Base-by-base conservation (phyloP, 257 asterid species). In the Prunella vulgaris region DNA sequence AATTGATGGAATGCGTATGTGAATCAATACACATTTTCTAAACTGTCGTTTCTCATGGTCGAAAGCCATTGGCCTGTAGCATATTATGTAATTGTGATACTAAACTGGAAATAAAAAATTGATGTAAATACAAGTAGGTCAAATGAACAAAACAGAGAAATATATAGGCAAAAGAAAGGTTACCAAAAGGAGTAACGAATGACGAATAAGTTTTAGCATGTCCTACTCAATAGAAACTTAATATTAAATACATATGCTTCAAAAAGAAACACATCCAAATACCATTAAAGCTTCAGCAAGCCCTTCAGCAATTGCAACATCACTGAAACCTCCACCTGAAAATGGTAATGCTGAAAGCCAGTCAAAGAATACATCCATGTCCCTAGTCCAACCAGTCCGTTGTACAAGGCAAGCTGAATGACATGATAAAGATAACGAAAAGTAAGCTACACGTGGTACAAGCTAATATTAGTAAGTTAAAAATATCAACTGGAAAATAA, bases 271-370 rank as follows among this genome's bases (percentile, higher is more conserved):
- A 49, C 40, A 74, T 69, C 32, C 66, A 71, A 83, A 38, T 57
- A 91, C 97, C 96, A 82, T 86, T 79, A 91, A 77, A 78, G 96
- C 96, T 78, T 87, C 97, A 56, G 93, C 84, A 71, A 94, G 97
- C 76, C 97, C 97, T 87, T 94, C 97, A 66, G 99, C 91, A 70
- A 89, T 82, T 27, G 96, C 96, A 81, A 87, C 99, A 75, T 89
- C 97, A 78, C 69, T 78, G 63, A 91, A 94, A 78, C 99, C 97
- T 65, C 99, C 99, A 68, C 99, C 99, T 24, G 79, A 74, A 76
- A 94, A 87, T 5, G 84, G 90, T 73, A 94, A 74, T 59, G 92
- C 85, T 60, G 95, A 89, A 76, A 94, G 97, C 96, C 97, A 87
- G 84, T 90, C 88, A 59, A 86, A 85, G 80, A 87, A 91, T 66